Base-by-base conservation (phyloP, 148 eudicot species). In the Chenopodium album region DNA sequence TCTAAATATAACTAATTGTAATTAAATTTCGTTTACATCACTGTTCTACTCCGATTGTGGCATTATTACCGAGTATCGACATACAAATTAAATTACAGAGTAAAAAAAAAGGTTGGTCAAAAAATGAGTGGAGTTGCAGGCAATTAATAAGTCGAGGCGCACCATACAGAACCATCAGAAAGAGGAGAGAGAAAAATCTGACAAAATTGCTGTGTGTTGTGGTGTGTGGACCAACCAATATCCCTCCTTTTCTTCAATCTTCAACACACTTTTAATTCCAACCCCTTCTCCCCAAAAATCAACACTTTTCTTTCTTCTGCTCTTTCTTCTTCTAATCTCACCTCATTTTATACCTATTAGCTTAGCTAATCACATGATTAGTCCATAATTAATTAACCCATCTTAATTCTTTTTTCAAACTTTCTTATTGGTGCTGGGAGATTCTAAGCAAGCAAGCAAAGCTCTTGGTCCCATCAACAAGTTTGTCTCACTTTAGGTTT, bases 161-260 rank as follows among this genome's bases (percentile, higher is more conserved):
- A 77, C 41, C 71, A 66, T 28, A 66, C 71, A 66, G 37, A 65
- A 4, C 20, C 20, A 59, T n/a, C 6, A 12, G 10, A 65, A 29
- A 65, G 69, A 6, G 41, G 41, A 37, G 41, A 37, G 41, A 37
- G 41, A 9, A 69, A 47, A 31, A 68, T 79, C 82, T 75, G 80
- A 81, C 84, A 84, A 79, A 71, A 75, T 56, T 77, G 64, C 80
- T 73, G 34, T 62, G 65, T 59, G 56, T 85, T 78, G 65, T 59
- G 56, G 85, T 78, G 70, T 80, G 87, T 77, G 80, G 88, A 78
- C 85, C 86, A 71, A 81, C 73, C 37, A 77, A 44, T 70, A 64
- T 52, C 28, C 17, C 2, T 10, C 44, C 46, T 16, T 60, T 47
- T 23, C 17, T 23, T 46, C 41, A 37, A 37, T 37, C 52, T 37